Percentiles rank a stretch among this genome's conserved stretches.
These are phyloP conservation scores for Curvularia sp. DNA, from an alignment of 2,329 filamentous ascomycete species.

Conservation along the genomic window DNA sequence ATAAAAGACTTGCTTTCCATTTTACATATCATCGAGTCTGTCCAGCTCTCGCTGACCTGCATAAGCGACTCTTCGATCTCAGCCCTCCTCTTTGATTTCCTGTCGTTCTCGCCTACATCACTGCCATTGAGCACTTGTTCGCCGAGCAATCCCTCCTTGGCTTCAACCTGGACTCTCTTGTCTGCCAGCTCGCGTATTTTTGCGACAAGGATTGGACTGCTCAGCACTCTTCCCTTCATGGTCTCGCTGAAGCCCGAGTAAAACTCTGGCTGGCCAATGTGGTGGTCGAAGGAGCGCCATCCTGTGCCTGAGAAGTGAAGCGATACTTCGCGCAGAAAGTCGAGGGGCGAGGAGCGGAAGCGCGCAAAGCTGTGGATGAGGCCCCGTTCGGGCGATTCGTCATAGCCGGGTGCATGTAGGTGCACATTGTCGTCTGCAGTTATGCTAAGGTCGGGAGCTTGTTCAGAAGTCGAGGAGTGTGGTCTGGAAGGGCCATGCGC, in stretches of 20 bases:
- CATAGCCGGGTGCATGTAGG: constrained; percentile 55
- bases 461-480: constrained; percentile 28
- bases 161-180: constrained; percentile 75
- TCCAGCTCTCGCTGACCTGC: constrained; percentile 84
- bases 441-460: constrained; percentile 56
- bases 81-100: constrained; percentile 66
- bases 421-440: constrained; percentile 54
- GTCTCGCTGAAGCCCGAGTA: constrained; percentile 90
- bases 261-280: constrained; percentile 91
- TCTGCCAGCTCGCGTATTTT: constrained; percentile 81
- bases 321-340: constrained; percentile 92
- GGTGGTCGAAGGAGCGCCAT: constrained; percentile 92
- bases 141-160: constrained; percentile 70
- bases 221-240: constrained; percentile 81
- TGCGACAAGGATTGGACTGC: constrained; percentile 73
- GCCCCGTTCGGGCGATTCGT: constrained; percentile 64
- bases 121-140: constrained; percentile 50
- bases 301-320: constrained; percentile 91
- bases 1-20: constrained; percentile 96
- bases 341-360: constrained; percentile 74
- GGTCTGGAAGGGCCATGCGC: constrained; percentile 17
- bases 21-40: constrained; percentile 98
- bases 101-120: constrained; percentile 49
- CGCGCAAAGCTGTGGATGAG: constrained; percentile 84
- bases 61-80: constrained; percentile 76